Base-by-base conservation (phyloP, 257 asterid species). In the Solanum neorickii region DNA sequence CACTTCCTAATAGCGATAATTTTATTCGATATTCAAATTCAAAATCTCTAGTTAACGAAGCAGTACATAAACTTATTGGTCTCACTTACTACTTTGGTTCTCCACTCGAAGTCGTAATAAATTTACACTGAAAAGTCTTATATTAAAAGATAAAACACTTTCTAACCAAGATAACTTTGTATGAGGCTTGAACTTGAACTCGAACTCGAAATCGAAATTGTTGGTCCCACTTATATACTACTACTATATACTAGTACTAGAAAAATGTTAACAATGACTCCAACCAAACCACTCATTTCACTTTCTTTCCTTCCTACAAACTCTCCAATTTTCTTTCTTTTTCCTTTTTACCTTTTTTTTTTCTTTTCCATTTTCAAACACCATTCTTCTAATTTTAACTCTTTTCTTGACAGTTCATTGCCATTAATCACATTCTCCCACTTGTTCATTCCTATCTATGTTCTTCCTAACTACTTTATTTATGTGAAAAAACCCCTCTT, bases 391-490 rank as follows among this genome's bases (percentile, higher is more conserved):
- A 18, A 65, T 44, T 86, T 82, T 33, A 35, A 49, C 86, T 59
- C 78, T 78, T 78, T 83, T 77, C 86, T 93, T 87, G 89, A 85
- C 92, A 83, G 89, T 91, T 91, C 92, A 92, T 85, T 86, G 90
- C 89, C 91, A 90, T 88, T 86, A 87, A 92, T 87, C 88, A 88
- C 92, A 69, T 91, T 88, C 3, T 91, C 84, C 85, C 86, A 88
- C 91, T 88, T 90, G 83, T 76, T 76, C 83, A 35, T 42, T 42
- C 31, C 75, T 18, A 68, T 68, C 74, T 68, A 27, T 13, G 74
- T 68, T 68, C 77, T 18, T 90, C 94, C 74, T 87, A 89, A 76
- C 87, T 46, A 89, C 91, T 89, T 87, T 87, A 87, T 88, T 85
- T 74, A 82, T 83, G 78, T 65, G 83, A 46, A 16, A 37, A 35